Percentiles rank a stretch among this genome's conserved stretches.
Evolutionary conservation across 352 stramenopile genomes (phyloP).

Genomic region (Phytophthora rubi): DNA sequence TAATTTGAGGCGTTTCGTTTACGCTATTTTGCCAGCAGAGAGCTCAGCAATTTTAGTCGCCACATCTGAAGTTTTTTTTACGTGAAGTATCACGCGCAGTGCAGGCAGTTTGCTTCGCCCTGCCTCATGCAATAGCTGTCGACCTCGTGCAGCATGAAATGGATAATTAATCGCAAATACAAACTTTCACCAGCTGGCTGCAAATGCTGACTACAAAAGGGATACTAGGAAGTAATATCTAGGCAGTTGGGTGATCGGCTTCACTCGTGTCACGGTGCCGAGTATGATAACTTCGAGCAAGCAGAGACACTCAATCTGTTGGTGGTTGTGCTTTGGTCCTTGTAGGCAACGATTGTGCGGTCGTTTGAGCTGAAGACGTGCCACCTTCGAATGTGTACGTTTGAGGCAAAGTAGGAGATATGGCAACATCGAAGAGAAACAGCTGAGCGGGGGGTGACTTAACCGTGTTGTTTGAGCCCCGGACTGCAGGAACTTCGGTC

Average conservation of each 20-base stretch:
- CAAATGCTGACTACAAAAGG: too few relatives aligned
- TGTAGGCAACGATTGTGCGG: too few relatives aligned
- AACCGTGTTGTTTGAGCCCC: constrained; percentile 1
- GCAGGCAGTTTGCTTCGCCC: constrained; percentile 21
- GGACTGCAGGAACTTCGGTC: not conserved
- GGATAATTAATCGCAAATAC: too few relatives aligned
- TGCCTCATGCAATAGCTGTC: constrained; percentile 44
- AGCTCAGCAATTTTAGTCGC: not conserved
- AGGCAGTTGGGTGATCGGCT: too few relatives aligned
- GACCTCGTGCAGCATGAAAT: constrained; percentile 55
- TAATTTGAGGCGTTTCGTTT: constrained; percentile 14
- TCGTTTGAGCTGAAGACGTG: too few relatives aligned
- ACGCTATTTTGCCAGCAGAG: not conserved
- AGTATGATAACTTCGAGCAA: too few relatives aligned
- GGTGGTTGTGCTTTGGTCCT: too few relatives aligned
- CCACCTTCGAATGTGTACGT: constrained; percentile 1
- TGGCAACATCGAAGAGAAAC: not conserved
- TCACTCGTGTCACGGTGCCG: too few relatives aligned
- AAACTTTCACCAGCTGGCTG: too few relatives aligned
- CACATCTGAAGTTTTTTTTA: constrained; percentile 41
- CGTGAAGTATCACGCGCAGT: constrained; percentile 47
- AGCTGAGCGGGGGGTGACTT: constrained; percentile 1
- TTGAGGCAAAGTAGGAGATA: not conserved
- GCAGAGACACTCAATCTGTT: constrained; percentile 8
- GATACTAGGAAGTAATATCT: too few relatives aligned